Conservation (phyloP, 345 rosid genomes). For the Lepidium aucheri region DNA sequence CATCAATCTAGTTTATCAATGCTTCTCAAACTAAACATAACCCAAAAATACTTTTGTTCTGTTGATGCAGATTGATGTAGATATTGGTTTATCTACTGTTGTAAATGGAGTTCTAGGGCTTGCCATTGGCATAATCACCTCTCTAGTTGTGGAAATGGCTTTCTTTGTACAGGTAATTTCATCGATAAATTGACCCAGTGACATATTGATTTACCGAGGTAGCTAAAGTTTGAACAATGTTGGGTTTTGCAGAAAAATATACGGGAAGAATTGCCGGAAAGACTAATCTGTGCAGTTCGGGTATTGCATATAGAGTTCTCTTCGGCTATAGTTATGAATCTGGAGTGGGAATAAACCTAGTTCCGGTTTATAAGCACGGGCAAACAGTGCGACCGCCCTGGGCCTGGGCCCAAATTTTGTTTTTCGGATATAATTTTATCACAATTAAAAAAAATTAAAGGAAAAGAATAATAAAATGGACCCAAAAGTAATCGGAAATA, state of each 20-base stretch:
- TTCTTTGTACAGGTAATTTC: constrained; percentile 76
- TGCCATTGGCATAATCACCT: constrained; percentile 78
- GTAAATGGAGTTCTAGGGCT: constrained; percentile 98
- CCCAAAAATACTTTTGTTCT: not conserved
- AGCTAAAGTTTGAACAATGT: not conserved
- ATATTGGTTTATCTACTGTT: constrained; percentile 96
- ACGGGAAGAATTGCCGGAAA: constrained; percentile 80
- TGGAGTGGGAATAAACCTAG: too few species aligned
- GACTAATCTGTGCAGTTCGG: too few species aligned
- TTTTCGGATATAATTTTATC: too few species aligned
- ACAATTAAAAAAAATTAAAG: too few species aligned
- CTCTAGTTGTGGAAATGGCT: constrained; percentile 97
- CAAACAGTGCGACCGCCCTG: too few species aligned
- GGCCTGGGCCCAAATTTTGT: too few species aligned
- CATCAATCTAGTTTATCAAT: not conserved
- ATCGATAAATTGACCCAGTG: not conserved
- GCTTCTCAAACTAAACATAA: not conserved
- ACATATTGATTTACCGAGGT: not conserved
- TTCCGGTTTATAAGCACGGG: too few species aligned
- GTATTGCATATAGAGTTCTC: too few species aligned
- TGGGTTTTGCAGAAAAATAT: constrained; percentile 59
- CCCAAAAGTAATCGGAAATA: too few species aligned
- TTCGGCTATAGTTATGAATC: too few species aligned
- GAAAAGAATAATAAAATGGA: too few species aligned
- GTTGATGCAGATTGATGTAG: constrained; percentile 64